Conservation (phyloP, 108 stramenopile genomes). For the Discostella pseudostelligera region DNA sequence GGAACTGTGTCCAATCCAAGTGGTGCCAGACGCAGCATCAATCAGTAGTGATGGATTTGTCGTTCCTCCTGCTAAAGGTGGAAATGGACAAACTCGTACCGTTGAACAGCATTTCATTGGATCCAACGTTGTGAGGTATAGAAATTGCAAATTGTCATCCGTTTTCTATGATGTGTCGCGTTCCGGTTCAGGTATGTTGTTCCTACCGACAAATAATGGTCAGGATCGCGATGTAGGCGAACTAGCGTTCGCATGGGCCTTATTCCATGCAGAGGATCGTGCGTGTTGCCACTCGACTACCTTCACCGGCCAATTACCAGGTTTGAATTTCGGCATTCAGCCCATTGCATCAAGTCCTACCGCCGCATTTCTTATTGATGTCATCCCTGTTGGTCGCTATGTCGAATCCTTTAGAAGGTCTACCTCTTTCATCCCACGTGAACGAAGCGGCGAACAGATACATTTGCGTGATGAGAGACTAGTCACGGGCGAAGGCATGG, state of each 20-base stretch:
- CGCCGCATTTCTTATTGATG: not conserved
- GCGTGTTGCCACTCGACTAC: not conserved
- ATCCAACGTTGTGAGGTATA: constrained; percentile 14
- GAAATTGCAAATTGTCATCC: constrained; percentile 7
- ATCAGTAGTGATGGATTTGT: constrained; percentile 20
- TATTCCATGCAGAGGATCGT: constrained; percentile 8
- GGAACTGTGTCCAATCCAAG: constrained; percentile 2
- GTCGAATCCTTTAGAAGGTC: constrained; percentile 10
- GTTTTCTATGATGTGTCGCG: not conserved
- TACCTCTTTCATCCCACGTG: constrained; percentile 4
- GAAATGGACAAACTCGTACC: not conserved
- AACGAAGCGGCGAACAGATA: not conserved
- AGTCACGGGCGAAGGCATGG: not conserved
- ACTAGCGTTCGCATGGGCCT: constrained; percentile 7
- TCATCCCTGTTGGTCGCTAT: not conserved
- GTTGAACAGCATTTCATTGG: not conserved
- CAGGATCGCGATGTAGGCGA: not conserved
- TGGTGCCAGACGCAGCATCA: not conserved
- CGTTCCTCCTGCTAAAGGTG: constrained; percentile 9
- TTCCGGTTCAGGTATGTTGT: not conserved
- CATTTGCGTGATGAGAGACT: not conserved
- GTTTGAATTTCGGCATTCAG: not conserved
- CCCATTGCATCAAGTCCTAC: constrained; percentile 1
- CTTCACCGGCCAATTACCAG: not conserved
- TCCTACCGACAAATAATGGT: constrained; percentile 14